These are phyloP conservation scores for Sarcodon aspratus DNA, from an alignment of 768 basidiomycete species.

Conservation along the genomic window DNA sequence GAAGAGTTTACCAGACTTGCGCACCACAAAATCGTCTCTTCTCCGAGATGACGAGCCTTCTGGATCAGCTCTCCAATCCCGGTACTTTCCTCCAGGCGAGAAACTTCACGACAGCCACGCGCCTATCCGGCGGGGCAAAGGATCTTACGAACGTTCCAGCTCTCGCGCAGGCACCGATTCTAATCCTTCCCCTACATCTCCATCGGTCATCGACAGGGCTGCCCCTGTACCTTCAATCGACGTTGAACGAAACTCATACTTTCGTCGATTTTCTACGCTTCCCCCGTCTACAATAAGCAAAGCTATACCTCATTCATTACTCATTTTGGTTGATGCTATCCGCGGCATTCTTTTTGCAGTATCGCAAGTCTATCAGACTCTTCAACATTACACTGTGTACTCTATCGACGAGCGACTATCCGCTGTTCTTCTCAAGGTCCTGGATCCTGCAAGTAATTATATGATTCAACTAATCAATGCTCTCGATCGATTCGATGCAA, in stretches of 20 bases:
- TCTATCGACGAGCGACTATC: conserved; percentile 77
- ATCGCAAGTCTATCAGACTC: conserved; percentile 81
- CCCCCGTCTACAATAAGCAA: conserved; percentile 48
- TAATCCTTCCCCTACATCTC: conserved; percentile 26
- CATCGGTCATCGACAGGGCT: conserved; percentile 26
- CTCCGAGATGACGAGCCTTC: not conserved
- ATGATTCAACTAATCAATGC: conserved; percentile 79
- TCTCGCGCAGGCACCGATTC: conserved; percentile 4
- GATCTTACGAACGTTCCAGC: conserved; percentile 8
- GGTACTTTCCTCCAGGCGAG: not conserved
- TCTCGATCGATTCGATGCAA: conserved; percentile 83
- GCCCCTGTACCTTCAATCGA: conserved; percentile 46
- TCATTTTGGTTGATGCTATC: conserved; percentile 73
- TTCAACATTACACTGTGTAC: conserved; percentile 80
- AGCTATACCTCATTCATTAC: conserved; percentile 58
- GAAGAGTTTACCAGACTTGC: conserved; percentile 83
- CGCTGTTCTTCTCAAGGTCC: conserved; percentile 69
- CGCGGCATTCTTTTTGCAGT: conserved; percentile 88
- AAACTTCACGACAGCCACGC: not conserved
- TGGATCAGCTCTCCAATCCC: not conserved
- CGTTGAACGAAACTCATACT: conserved; percentile 84
- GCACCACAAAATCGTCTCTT: conserved; percentile 35
- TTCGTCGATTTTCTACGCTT: conserved; percentile 78
- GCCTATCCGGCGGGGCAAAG: conserved; percentile 30
- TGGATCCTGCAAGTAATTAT: conserved; percentile 74